A percentile compares a stretch with the other conserved stretches of the same genome.
These are phyloP conservation scores for Ceratobasidium sp. DNA, from an alignment of 1,284 basidiomycete species.

Conservation along the genomic window DNA sequence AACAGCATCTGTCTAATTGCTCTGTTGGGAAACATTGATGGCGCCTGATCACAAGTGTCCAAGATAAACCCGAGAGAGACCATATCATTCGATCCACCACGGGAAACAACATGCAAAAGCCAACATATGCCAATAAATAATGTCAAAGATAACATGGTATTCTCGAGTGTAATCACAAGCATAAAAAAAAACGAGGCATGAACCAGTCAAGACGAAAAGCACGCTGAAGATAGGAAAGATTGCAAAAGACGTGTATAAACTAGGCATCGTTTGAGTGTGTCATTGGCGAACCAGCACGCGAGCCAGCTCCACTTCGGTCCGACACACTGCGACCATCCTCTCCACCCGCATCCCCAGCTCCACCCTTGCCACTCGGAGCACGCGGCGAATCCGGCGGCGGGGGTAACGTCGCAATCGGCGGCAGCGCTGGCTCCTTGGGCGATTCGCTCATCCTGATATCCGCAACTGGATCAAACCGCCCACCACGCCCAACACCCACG, in stretches of 20 bases:
- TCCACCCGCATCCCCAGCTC: conserved; percentile 10
- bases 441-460: conserved; percentile 33
- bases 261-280: conserved; percentile 4
- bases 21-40: too few relatives aligned
- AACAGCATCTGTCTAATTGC: too few relatives aligned
- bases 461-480: conserved; percentile 32
- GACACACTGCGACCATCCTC: conserved; percentile 28
- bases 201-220: not conserved
- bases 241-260: not conserved
- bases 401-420: conserved; percentile 48
- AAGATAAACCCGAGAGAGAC: conserved; percentile 2
- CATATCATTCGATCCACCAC: conserved; percentile 13
- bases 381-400: conserved; percentile 39
- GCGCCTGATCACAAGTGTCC: too few relatives aligned
- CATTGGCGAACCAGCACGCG: conserved; percentile 19
- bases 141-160: conserved; percentile 14
- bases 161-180: conserved; percentile 15
- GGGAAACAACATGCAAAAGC: not conserved
- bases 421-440: conserved; percentile 45
- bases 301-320: conserved; percentile 14
- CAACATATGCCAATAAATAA: conserved; percentile 13
- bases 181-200: conserved; percentile 14
- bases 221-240: not conserved
- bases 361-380: conserved; percentile 12
- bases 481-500: conserved; percentile 23